phyloP scores from a whole-genome alignment of 768 basidiomycete species.

The Panus rudis region DNA sequence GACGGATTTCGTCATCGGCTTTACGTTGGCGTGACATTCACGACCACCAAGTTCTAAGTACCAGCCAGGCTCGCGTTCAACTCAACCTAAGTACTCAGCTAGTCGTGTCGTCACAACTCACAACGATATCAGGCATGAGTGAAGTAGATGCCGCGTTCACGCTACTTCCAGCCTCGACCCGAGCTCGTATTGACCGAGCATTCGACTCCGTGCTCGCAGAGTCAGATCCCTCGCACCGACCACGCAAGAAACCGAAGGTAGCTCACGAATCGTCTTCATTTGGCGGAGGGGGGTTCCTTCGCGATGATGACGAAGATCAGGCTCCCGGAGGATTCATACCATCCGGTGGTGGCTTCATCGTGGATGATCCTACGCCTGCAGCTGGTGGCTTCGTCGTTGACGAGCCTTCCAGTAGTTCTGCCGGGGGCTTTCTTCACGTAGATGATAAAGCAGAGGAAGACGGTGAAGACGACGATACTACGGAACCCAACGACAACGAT shows the following conservation, averaged over 20 bases:
- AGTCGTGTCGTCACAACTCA: no score
- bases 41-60: no score
- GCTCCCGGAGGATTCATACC: conserved; percentile 10
- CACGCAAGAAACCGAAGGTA: conserved; percentile 14
- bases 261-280: neutral
- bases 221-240: conserved; percentile 6
- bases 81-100: no score
- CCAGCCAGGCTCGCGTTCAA: no score
- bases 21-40: no score
- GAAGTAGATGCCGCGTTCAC: conserved; percentile 25
- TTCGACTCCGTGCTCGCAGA: conserved; percentile 30
- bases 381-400: conserved; percentile 16
- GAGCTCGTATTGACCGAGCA: conserved; percentile 43
- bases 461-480: conserved; percentile 3
- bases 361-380: conserved; percentile 5
- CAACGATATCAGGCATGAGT: conserved; percentile 1
- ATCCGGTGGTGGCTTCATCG: conserved; percentile 5
- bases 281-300: conserved; percentile 1
- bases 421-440: conserved; percentile 6
- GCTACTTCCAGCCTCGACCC: conserved; percentile 34
- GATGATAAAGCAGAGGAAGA: conserved; percentile 13
- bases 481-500: conserved; percentile 11
- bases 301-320: neutral
- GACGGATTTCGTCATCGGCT: neutral
- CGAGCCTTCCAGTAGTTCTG: conserved; percentile 4